A percentile compares a stretch with the other conserved stretches of the same genome.
These are phyloP conservation scores for Phytopythium delawarense DNA, from an alignment of 352 stramenopile genomes.

Conservation along the genomic window DNA sequence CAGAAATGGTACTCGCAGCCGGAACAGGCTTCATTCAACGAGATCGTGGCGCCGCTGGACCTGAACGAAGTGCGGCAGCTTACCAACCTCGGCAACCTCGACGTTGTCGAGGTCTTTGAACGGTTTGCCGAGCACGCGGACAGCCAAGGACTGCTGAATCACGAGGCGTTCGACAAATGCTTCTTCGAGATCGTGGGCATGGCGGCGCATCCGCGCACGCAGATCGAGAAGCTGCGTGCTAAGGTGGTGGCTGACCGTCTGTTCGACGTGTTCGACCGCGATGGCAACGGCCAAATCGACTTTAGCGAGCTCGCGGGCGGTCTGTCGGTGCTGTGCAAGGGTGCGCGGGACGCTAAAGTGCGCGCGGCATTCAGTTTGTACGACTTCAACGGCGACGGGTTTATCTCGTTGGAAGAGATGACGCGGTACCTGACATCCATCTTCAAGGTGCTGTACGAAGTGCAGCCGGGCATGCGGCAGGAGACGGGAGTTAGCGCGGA, in stretches of 20 bases:
- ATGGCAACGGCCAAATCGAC: slow-evolving; percentile 77
- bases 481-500: slow-evolving; percentile 68
- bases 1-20: slow-evolving; percentile 75
- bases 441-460: slow-evolving; percentile 86
- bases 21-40: slow-evolving; percentile 64
- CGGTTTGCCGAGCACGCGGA: slow-evolving; percentile 73
- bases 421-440: slow-evolving; percentile 82
- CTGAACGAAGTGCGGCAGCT: slow-evolving; percentile 80
- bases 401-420: slow-evolving; percentile 86
- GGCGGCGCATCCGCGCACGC: slow-evolving; percentile 51
- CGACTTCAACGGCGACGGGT: slow-evolving; percentile 84
- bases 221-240: slow-evolving; percentile 55
- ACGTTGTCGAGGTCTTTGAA: slow-evolving; percentile 86
- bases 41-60: slow-evolving; percentile 64
- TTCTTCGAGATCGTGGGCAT: slow-evolving; percentile 71
- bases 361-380: slow-evolving; percentile 81
- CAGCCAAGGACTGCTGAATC: slow-evolving; percentile 51
- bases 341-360: slow-evolving; percentile 75
- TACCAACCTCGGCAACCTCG: slow-evolving; percentile 77
- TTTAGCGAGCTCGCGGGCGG: slow-evolving; percentile 85
- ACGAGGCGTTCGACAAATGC: slow-evolving; percentile 67
- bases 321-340: slow-evolving; percentile 82
- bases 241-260: slow-evolving; percentile 72
- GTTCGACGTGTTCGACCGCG: slow-evolving; percentile 78
- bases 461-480: slow-evolving; percentile 64